Conservation (phyloP, 2,329 filamentous ascomycete species). For the Chaetomiaceae sp. region DNA sequence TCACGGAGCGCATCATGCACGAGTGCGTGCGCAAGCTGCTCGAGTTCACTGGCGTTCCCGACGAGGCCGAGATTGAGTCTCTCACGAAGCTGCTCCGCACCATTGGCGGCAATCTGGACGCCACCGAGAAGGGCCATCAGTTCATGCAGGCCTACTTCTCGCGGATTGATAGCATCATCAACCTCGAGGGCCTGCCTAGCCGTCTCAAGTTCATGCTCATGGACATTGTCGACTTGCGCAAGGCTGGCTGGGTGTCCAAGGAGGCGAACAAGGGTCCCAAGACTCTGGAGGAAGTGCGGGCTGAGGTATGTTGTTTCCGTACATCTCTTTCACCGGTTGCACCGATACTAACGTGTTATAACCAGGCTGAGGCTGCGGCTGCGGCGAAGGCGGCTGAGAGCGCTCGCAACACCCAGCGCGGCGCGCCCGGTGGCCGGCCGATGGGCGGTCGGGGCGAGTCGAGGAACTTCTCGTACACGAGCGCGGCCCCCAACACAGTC, state of each 20-base stretch:
- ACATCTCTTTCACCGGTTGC: background rate
- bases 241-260: slow-evolving; percentile 75
- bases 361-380: slow-evolving; percentile 64
- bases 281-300: slow-evolving; percentile 89
- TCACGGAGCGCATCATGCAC: slow-evolving; percentile 99
- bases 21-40: slow-evolving; percentile 97
- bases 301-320: slow-evolving; percentile 53
- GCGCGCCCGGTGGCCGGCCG: slow-evolving; percentile 63
- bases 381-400: slow-evolving; percentile 77
- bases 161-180: slow-evolving; percentile 77
- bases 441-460: slow-evolving; percentile 72
- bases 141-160: slow-evolving; percentile 94
- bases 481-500: slow-evolving; percentile 78
- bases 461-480: slow-evolving; percentile 75
- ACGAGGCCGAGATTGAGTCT: slow-evolving; percentile 95
- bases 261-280: slow-evolving; percentile 91
- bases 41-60: slow-evolving; percentile 87
- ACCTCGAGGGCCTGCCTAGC: slow-evolving; percentile 75
- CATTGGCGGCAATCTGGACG: slow-evolving; percentile 83
- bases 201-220: slow-evolving; percentile 95
- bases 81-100: slow-evolving; percentile 89
- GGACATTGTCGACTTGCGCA: slow-evolving; percentile 85
- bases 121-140: slow-evolving; percentile 72
- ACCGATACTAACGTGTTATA: slow-evolving; percentile 25
- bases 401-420: slow-evolving; percentile 56